Conservation (phyloP, 2,329 filamentous ascomycete genomes). For the Fusarium irregulare region DNA sequence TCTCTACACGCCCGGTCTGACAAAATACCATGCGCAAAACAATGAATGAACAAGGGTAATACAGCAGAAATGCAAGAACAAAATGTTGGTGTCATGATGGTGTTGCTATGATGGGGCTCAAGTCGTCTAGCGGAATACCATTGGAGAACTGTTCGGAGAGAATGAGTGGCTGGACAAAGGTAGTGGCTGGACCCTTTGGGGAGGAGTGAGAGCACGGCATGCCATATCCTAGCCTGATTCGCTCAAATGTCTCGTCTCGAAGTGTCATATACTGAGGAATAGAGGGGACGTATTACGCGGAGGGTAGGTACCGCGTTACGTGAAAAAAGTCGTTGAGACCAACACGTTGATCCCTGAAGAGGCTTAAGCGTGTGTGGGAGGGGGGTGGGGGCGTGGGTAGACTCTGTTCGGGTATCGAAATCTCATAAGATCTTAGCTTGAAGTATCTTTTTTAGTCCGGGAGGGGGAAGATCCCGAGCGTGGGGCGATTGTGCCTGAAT, state of each 20-base stretch:
- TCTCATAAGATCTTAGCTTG: background rate
- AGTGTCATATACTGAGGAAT: constrained; percentile 33
- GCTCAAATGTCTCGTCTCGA: constrained; percentile 11
- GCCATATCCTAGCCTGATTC: constrained; percentile 17
- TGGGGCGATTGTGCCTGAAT: constrained; percentile 37
- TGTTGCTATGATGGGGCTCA: background rate
- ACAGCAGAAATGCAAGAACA: background rate
- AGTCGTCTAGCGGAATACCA: background rate
- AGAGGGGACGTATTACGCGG: background rate
- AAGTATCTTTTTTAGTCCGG: background rate
- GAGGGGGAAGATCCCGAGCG: background rate
- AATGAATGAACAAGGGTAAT: background rate
- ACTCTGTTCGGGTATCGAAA: constrained; percentile 19
- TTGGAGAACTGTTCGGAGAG: background rate
- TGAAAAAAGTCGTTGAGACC: background rate
- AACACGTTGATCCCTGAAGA: constrained; percentile 1
- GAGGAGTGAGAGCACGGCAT: constrained; percentile 9
- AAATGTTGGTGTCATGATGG: constrained; percentile 33
- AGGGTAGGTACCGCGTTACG: background rate
- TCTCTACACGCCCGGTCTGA: background rate
- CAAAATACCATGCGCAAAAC: background rate
- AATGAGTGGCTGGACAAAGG: background rate
- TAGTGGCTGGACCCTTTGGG: background rate
- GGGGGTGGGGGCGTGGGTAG: background rate
- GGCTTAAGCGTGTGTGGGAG: background rate